Base-by-base conservation (phyloP, 108 stramenopile species). In the Cyclotella sp. region DNA sequence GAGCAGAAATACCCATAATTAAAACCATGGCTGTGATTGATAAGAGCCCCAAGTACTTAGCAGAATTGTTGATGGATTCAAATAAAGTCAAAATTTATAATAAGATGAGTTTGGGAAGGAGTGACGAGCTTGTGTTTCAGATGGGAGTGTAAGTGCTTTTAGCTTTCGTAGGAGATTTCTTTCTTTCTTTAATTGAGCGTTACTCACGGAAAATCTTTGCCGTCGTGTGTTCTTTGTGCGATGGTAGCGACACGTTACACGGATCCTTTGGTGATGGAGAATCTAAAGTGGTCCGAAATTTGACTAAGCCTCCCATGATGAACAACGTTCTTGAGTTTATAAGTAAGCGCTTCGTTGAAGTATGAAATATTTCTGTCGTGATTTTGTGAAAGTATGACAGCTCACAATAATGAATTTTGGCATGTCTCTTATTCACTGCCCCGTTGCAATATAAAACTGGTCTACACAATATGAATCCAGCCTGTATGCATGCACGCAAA, bases 81-180 rank as follows among this genome's bases (percentile, higher is more conserved):
- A 73, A 59, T 29, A 85, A 75, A 59, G 92, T 95, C 28, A 82
- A 84, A 26, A 69, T 80, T 19, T 95, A 95, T 78, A 95, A 95
- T 68, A 89, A 88, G 64, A 82, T 92, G 91, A 95, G 95, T 82
- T 45, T 92, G 64, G 95, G 95, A 18, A 76, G 95, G 66, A 84
- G 73, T 28, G 95, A 95, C 77, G 73, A 87, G 12, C 40, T 51
- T 24, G 66, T 78, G 3, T 72, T 79, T 58, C 87, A 87, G 70
- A 61, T 10, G 13, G 82, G 84, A 19, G 51, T 86, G 77, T 68
- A 52, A 64, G 73, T 75, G 30, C 13, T 53, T 11, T 47, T 16
- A 13, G 10, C 19, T 10, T 55, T n/a, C 2, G 39, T 3, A 19
- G 7, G 39, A 10, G 4, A n/a, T 3, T 28, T 13, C 44, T 52